Evolutionary conservation across 768 basidiomycete species (phyloP).

Genomic region (Mycena kentingensis): DNA sequence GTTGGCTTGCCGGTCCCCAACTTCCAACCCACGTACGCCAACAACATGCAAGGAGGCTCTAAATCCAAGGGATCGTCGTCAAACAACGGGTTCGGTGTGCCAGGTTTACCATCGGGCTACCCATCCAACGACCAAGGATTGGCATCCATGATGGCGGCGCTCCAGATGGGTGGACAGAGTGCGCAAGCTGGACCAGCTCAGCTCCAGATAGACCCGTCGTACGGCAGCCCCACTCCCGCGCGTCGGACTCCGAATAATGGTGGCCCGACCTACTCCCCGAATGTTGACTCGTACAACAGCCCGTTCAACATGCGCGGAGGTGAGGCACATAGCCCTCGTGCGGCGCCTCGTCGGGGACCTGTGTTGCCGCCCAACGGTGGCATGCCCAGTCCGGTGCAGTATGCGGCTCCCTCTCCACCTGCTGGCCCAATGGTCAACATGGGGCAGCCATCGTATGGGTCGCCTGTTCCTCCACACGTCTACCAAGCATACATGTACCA

Average conservation of each 20-base stretch:
- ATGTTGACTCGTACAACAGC: slow-evolving; percentile 51
- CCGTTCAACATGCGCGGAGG: slow-evolving; percentile 51
- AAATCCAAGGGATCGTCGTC: slow-evolving; percentile 60
- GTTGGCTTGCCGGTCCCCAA: slow-evolving; percentile 90
- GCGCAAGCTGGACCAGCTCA: slow-evolving; percentile 77
- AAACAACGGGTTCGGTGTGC: slow-evolving; percentile 63
- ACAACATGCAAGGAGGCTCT: slow-evolving; percentile 58
- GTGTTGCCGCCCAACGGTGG: slow-evolving; percentile 51
- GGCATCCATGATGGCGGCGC: slow-evolving; percentile 90
- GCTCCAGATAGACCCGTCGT: slow-evolving; percentile 69
- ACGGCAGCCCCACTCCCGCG: slow-evolving; percentile 41
- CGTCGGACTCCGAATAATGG: slow-evolving; percentile 41
- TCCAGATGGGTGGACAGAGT: slow-evolving; percentile 89
- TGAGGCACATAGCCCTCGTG: slow-evolving; percentile 50
- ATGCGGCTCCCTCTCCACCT: slow-evolving; percentile 62
- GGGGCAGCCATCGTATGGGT: slow-evolving; percentile 64
- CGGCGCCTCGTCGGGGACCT: slow-evolving; percentile 51
- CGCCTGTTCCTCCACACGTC: slow-evolving; percentile 64
- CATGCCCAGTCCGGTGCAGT: slow-evolving; percentile 47
- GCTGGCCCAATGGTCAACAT: slow-evolving; percentile 66
- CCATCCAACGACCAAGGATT: slow-evolving; percentile 82
- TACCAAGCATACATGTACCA: slow-evolving; percentile 86
- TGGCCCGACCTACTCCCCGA: slow-evolving; percentile 40
- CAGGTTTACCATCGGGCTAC: slow-evolving; percentile 77
- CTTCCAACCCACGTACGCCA: slow-evolving; percentile 79